Evolutionary conservation across 306 rosid genomes (phyloP).

Genomic region (Corylus heterophylla): DNA sequence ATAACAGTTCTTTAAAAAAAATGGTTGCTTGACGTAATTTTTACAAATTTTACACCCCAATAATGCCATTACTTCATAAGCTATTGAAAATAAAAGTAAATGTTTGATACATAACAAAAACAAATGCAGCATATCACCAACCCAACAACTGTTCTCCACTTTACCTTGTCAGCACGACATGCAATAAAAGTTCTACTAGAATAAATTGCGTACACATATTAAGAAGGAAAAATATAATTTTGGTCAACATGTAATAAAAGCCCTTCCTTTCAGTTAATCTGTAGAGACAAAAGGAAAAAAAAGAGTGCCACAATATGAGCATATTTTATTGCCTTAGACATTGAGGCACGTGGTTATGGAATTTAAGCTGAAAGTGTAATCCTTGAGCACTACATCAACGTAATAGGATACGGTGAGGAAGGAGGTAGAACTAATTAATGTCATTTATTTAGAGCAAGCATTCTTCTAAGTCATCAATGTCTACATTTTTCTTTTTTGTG

Average conservation of each 20-base stretch:
- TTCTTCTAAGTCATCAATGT: constrained; percentile 2
- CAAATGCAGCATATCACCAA: neutral
- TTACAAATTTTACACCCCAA: neutral
- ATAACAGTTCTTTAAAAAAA: neutral
- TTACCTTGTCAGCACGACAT: neutral
- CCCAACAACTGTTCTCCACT: neutral
- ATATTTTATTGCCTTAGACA: neutral
- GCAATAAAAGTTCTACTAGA: neutral
- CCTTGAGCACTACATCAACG: neutral
- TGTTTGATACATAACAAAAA: neutral
- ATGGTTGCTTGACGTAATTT: neutral
- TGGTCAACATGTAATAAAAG: neutral
- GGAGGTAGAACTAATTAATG: neutral
- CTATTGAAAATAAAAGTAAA: neutral
- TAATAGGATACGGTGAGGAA: neutral
- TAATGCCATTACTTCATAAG: neutral
- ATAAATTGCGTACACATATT: neutral
- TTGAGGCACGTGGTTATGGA: neutral
- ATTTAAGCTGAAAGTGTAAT: neutral
- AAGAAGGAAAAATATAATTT: constrained; percentile 4
- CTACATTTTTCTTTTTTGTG: neutral
- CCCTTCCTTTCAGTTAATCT: constrained; percentile 18
- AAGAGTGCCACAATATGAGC: constrained; percentile 2
- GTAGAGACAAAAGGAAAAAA: constrained; percentile 1
- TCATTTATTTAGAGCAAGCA: neutral